phyloP scores from a whole-genome alignment of 176 grass and related monocot species.

The Pontederia paniculata region DNA sequence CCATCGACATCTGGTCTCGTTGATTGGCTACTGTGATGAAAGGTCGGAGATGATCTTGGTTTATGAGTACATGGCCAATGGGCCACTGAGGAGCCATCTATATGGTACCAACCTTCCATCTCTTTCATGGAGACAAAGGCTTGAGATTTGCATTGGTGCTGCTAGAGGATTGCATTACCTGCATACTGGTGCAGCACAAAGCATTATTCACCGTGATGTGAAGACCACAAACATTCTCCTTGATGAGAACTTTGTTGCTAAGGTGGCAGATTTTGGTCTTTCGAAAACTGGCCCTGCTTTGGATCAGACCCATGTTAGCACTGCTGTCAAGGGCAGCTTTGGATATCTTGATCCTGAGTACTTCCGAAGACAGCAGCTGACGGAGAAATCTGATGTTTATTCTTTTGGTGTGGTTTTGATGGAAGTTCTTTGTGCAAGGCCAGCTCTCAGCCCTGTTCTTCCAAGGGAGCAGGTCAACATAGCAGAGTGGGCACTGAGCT shows the following conservation, averaged over 20 bases:
- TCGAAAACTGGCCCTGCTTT: constrained; percentile 7
- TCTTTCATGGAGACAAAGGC: constrained; percentile 4
- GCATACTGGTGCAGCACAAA: constrained; percentile 5
- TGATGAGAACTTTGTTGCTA: constrained; percentile 9
- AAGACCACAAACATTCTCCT: constrained; percentile 12
- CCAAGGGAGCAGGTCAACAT: constrained; percentile 15
- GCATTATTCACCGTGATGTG: constrained; percentile 11
- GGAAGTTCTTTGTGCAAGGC: constrained; percentile 13
- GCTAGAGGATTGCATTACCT: constrained; percentile 12
- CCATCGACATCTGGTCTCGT: constrained; percentile 3
- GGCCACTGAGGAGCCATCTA: constrained; percentile 9
- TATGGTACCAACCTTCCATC: constrained; percentile 11
- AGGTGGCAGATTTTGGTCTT: constrained; percentile 11
- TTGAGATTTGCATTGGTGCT: constrained; percentile 13
- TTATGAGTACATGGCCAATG: constrained; percentile 12
- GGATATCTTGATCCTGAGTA: constrained; percentile 13
- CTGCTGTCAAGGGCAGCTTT: constrained; percentile 10
- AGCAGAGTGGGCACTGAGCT: constrained; percentile 14
- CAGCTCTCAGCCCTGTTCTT: constrained; percentile 9
- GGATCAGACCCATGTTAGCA: constrained; percentile 10
- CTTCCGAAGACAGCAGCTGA: constrained; percentile 13
- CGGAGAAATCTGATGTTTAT: constrained; percentile 6
- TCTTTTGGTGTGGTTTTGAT: constrained; percentile 6
- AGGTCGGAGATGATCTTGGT: constrained; percentile 11
- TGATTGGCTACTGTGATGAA: constrained; percentile 11